Evolutionary conservation across 257 asterid genomes (phyloP).

Genomic region (Ehretia macrophylla): DNA sequence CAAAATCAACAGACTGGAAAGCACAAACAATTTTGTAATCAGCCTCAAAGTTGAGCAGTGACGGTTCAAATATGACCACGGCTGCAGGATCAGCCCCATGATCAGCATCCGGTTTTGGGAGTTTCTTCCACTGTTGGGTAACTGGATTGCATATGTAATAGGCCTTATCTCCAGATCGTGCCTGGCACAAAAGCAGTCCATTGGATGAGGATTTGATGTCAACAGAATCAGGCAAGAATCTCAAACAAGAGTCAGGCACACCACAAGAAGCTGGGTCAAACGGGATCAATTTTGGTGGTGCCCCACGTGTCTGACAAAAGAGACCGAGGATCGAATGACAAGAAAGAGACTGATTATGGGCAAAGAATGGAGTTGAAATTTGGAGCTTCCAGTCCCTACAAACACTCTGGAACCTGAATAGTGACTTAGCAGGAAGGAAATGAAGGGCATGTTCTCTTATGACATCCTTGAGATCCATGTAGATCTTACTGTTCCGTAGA

Average conservation of each 20-base stretch:
- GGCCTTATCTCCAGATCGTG: slow-evolving; percentile 19
- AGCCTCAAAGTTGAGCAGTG: slow-evolving; percentile 41
- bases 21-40: slow-evolving; percentile 45
- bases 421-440: slow-evolving; percentile 54
- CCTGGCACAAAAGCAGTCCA: slow-evolving; percentile 53
- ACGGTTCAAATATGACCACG: slow-evolving; percentile 39
- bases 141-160: slow-evolving; percentile 54
- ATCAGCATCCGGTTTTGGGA: slow-evolving; percentile 40
- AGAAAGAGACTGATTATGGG: slow-evolving; percentile 40
- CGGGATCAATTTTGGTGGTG: slow-evolving; percentile 25
- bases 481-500: slow-evolving; percentile 23
- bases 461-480: slow-evolving; percentile 44
- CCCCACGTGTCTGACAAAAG: slow-evolving; percentile 32
- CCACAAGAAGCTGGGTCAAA: slow-evolving; percentile 36
- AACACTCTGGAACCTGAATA: slow-evolving; percentile 35
- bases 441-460: slow-evolving; percentile 40
- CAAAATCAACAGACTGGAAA: slow-evolving; percentile 42
- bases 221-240: slow-evolving; percentile 47
- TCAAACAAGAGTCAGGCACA: slow-evolving; percentile 43
- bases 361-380: slow-evolving; percentile 46
- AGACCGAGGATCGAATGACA: slow-evolving; percentile 28
- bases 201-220: slow-evolving; percentile 41
- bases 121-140: slow-evolving; percentile 39
- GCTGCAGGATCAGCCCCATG: slow-evolving; percentile 39
- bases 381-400: slow-evolving; percentile 56